Evolutionary conservation across 1,284 basidiomycete species (phyloP), one percentile per base, ranked within the genome.

Genomic region (Trichosporon ovoides): DNA sequence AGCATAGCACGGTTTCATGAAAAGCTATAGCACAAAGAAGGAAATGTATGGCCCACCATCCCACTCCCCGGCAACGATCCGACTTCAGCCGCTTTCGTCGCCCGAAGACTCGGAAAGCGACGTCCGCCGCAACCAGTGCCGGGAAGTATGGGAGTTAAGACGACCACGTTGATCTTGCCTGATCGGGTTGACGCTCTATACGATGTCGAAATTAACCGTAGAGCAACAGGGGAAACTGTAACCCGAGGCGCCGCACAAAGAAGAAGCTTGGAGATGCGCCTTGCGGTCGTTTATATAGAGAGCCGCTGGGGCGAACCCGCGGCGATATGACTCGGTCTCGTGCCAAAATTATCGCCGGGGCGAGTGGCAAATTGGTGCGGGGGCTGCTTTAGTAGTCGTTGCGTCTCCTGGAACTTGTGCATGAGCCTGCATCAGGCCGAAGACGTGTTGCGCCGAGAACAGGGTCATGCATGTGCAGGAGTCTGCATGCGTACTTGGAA

Each of bases 161-260:
- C 38, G 20, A 24, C 37, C 37, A 20, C 38, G 59, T 56, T 52
- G 52, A 57, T 71, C 68, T 73, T 50, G 68, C 66, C 59, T 6
- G 56, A 60, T 59, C 55, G 64, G 68, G 49, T 68, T 73, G 71
- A 73, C 71, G 67, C 71, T 73, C 71, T 61, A 73, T 66, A 63
- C 58, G 52, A 53, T 58, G 62, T 66, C 11, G 48, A 34, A 24
- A 33, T 28, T 51, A 31, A 43, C 40, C 53, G 58, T 66, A 62
- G 70, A 71, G 69, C 70, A 71, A 72, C 68, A 65, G 61, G 60
- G 70, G 66, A 66, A 64, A 58, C 54, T 52, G 28, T 53, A 50
- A 55, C 57, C 58, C 60, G 51, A 7, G 52, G 55, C 56, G 63
- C 63, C 63, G 63, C 63, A 64, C 63, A 48, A 54, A 51, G 43